Base-by-base conservation (phyloP, 106 monocot species). In the Dendrobium officinale region DNA sequence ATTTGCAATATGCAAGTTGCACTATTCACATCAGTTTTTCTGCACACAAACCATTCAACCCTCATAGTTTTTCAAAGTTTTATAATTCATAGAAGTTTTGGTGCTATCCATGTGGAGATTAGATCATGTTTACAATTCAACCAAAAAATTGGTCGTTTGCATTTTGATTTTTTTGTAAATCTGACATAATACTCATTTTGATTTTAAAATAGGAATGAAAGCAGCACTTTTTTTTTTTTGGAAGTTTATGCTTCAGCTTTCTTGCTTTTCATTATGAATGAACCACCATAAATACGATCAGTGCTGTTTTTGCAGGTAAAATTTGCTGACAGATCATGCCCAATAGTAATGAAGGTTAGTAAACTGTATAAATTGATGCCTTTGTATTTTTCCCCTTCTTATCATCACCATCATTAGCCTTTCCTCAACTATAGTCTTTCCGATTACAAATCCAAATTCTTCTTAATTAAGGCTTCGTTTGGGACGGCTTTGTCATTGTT, bases 301-400 rank as follows among this genome's bases (percentile, higher is more conserved):
- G 49, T 72, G 42, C 19, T 47, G 18, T 56, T 77, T 19, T 42
- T 89, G 79, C 90, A 93, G 90, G 47, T 87, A 10, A 90, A 77
- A 78, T 26, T 42, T 81, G 42, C 55, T 24, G 86, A 84, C 24
- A 87, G 86, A 81, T 81, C 87, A 86, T 90, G 84, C 49, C 67
- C 77, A 75, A 79, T 89, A 20, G 82, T 83, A 29, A 93, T 96
- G 96, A 93, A 80, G 91, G 96, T 93, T 20, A 73, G 89, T 74
- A 49, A 76, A 54, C 77, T 64, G 0, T 13, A 16, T 68, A 42
- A 24, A 42, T 70, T 29, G 16, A 13, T 64, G 6, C 5, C 26
- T 64, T 64, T 51, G 18, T 61, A 5, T 48, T 48, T 0, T n/a
- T 61, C 19, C 19, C 61, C 61, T 37, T 37, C 22, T 61, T 61